These are phyloP conservation scores for Aureobasidium sp. DNA, from an alignment of 2,329 filamentous ascomycete species.

Conservation along the genomic window DNA sequence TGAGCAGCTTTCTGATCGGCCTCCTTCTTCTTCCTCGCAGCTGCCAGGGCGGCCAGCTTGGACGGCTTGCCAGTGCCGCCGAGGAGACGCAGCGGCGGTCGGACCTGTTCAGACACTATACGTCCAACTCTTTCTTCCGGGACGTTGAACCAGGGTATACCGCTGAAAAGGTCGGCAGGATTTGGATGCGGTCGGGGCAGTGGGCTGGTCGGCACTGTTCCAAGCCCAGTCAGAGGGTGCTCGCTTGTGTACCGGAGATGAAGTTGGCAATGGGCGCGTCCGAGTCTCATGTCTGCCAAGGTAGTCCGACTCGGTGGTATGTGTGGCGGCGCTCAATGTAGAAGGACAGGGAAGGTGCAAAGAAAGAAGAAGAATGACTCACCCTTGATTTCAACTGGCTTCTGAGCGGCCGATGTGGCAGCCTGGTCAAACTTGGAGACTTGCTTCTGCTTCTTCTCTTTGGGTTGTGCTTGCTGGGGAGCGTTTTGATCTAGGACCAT, in stretches of 20 bases:
- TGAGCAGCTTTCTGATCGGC: constrained; percentile 48
- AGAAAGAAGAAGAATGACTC: constrained; percentile 29
- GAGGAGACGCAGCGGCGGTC: constrained; percentile 58
- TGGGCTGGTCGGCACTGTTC: constrained; percentile 10
- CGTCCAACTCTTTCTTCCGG: constrained; percentile 57
- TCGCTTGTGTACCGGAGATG: not conserved
- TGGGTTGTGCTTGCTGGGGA: constrained; percentile 20
- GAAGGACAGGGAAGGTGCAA: constrained; percentile 16
- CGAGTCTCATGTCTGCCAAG: not conserved
- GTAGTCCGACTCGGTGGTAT: not conserved
- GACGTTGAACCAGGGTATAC: constrained; percentile 77
- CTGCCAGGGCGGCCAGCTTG: constrained; percentile 84
- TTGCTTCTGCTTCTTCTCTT: constrained; percentile 34
- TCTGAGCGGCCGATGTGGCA: constrained; percentile 32
- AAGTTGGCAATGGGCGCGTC: not conserved
- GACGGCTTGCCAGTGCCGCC: constrained; percentile 79
- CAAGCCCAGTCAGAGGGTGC: constrained; percentile 10
- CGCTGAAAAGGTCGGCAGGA: constrained; percentile 61
- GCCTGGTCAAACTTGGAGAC: constrained; percentile 42
- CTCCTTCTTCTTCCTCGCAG: constrained; percentile 76
- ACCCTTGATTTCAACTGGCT: constrained; percentile 39
- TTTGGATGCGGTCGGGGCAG: not conserved
- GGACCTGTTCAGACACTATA: constrained; percentile 53
- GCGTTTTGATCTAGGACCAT: constrained; percentile 11
- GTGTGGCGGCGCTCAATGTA: constrained; percentile 10